Conservation (phyloP, 2,329 filamentous ascomycete species). For the Parascedosporium putredinis region DNA sequence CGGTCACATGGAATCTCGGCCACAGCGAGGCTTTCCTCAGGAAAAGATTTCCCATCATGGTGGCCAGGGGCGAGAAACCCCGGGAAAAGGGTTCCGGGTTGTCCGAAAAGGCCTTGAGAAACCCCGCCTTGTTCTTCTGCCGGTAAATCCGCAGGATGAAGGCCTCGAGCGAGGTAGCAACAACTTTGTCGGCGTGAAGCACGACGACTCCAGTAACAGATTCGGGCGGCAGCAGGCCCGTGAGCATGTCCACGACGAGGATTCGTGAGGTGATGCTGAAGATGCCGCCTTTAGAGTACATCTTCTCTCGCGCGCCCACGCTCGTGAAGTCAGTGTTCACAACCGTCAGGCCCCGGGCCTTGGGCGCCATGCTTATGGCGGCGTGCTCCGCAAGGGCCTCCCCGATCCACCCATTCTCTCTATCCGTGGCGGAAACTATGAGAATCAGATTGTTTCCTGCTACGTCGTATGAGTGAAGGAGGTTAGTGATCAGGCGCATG, state of each 20-base stretch:
- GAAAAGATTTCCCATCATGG: conserved; percentile 88
- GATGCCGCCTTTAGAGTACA: conserved; percentile 82
- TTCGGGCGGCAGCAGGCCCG: conserved; percentile 68
- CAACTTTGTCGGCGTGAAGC: conserved; percentile 76
- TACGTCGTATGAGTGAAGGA: conserved; percentile 93
- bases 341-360: conserved; percentile 74
- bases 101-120: conserved; percentile 93
- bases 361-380: conserved; percentile 72
- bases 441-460: conserved; percentile 89
- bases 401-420: conserved; percentile 94
- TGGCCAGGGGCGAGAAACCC: conserved; percentile 78
- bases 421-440: conserved; percentile 78
- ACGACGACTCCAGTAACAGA: conserved; percentile 80
- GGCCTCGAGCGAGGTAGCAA: conserved; percentile 82
- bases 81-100: conserved; percentile 81
- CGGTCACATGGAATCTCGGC: conserved; percentile 85
- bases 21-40: conserved; percentile 80
- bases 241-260: conserved; percentile 84
- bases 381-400: conserved; percentile 94
- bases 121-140: conserved; percentile 87
- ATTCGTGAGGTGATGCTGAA: conserved; percentile 96
- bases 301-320: conserved; percentile 77
- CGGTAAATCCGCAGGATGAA: conserved; percentile 92
- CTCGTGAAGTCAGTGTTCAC: conserved; percentile 94
- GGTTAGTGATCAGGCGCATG: conserved; percentile 84